phyloP scores from a whole-genome alignment of 2,329 filamentous ascomycete genomes.

The Claviceps lovelessii region DNA sequence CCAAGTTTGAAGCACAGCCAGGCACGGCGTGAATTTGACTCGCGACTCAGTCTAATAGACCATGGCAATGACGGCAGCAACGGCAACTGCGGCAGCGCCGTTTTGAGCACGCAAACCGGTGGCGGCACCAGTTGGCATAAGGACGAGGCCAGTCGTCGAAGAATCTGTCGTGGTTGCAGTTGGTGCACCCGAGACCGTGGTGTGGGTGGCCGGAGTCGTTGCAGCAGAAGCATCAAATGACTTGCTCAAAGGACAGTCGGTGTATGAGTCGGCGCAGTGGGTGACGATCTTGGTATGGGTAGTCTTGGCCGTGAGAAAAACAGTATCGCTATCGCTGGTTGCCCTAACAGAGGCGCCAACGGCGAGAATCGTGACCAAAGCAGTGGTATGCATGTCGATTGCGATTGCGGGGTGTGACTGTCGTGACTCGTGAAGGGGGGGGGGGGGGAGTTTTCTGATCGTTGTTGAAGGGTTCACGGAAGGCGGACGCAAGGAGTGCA shows the following conservation, averaged over 20 bases:
- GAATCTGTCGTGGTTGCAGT: conserved; percentile 8
- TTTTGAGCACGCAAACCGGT: conserved; percentile 24
- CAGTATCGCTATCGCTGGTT: conserved; percentile 21
- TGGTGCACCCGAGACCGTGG: conserved; percentile 11
- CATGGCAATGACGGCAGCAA: conserved; percentile 26
- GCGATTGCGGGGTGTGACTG: neutral
- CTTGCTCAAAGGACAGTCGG: conserved; percentile 27
- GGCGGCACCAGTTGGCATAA: conserved; percentile 18
- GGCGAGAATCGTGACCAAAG: conserved; percentile 27
- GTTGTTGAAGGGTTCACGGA: neutral
- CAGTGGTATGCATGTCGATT: conserved; percentile 30
- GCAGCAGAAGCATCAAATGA: conserved; percentile 3
- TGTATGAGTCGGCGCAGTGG: conserved; percentile 28
- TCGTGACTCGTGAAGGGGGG: neutral
- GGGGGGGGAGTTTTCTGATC: neutral
- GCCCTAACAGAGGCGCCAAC: conserved; percentile 24
- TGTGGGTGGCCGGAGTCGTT: conserved; percentile 9
- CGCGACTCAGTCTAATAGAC: conserved; percentile 15
- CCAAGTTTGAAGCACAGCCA: neutral
- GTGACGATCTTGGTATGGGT: conserved; percentile 33
- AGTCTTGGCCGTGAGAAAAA: conserved; percentile 29
- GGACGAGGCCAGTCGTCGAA: conserved; percentile 9
- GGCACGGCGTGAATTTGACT: neutral
- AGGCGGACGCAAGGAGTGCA: neutral
- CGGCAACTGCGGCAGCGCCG: conserved; percentile 25